Conservation (phyloP, 1,139 yeast genomes). For the Taphrina deformans region DNA sequence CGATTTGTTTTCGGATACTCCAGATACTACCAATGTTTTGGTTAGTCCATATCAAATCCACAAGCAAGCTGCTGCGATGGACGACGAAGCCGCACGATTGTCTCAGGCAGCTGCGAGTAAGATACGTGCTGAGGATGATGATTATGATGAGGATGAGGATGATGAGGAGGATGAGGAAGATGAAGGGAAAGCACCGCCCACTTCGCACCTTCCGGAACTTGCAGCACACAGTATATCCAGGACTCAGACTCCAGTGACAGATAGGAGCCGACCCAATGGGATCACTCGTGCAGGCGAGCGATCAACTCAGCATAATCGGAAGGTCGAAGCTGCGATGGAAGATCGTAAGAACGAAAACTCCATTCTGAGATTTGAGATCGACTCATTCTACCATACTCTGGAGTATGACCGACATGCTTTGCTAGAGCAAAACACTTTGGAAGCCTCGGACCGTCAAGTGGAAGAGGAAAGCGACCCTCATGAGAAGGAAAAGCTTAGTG, state of each 20-base stretch:
- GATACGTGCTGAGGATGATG: constrained; percentile 38
- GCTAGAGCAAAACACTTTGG: constrained; percentile 34
- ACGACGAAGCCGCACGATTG: background rate
- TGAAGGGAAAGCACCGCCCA: constrained; percentile 36
- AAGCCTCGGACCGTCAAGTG: constrained; percentile 35
- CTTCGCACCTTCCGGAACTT: background rate
- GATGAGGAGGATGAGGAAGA: constrained; percentile 41
- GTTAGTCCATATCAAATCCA: constrained; percentile 15
- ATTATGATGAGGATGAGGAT: constrained; percentile 43
- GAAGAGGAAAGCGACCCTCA: constrained; percentile 38
- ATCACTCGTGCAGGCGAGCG: constrained; percentile 13
- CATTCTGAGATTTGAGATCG: constrained; percentile 13
- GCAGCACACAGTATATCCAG: constrained; percentile 35
- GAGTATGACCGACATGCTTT: constrained; percentile 30
- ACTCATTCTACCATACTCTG: constrained; percentile 27
- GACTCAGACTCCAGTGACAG: constrained; percentile 24
- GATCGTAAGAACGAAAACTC: constrained; percentile 29
- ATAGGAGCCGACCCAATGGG: constrained; percentile 18
- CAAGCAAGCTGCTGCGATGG: constrained; percentile 7
- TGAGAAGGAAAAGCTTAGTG: constrained; percentile 40
- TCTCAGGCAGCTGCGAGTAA: constrained; percentile 34
- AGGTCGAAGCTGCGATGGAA: constrained; percentile 35
- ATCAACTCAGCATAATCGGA: constrained; percentile 16
- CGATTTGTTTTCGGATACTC: constrained; percentile 12
- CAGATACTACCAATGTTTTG: background rate